Conservation (phyloP, 2,329 filamentous ascomycete genomes). For the Pestalotiopsis sp. region DNA sequence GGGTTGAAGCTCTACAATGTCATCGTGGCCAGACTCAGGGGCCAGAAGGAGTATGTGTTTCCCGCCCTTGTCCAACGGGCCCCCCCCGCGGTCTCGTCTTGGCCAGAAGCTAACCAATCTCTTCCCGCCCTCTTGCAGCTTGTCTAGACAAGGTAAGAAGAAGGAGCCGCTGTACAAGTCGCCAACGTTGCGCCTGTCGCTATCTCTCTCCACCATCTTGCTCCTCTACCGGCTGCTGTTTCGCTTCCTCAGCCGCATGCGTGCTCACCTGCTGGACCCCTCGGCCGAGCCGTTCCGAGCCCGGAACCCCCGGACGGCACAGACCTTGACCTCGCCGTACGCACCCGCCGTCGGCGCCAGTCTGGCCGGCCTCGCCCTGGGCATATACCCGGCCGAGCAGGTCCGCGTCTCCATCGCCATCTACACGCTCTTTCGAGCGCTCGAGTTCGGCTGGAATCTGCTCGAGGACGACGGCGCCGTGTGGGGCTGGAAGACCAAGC, state of each 20-base stretch:
- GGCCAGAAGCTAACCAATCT: background rate
- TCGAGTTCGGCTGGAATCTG: conserved; percentile 87
- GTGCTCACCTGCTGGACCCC: conserved; percentile 77
- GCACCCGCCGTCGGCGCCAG: conserved; percentile 91
- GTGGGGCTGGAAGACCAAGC: conserved; percentile 54
- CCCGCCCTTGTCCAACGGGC: background rate
- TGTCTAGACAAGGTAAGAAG: conserved; percentile 29
- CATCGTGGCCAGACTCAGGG: conserved; percentile 51
- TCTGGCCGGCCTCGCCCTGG: conserved; percentile 81
- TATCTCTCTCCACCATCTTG: conserved; percentile 83
- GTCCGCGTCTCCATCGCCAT: conserved; percentile 78
- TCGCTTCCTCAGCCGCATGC: conserved; percentile 83
- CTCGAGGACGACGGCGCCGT: conserved; percentile 74
- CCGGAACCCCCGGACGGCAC: conserved; percentile 78
- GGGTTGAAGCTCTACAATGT: conserved; percentile 66
- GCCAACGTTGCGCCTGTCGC: conserved; percentile 74
- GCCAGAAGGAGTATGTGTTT: conserved; percentile 45
- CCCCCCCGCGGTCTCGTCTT: background rate
- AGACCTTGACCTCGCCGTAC: conserved; percentile 77
- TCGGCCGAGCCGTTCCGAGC: conserved; percentile 79
- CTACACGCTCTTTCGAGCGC: conserved; percentile 76
- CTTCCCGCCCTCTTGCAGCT: background rate
- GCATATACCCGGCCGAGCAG: conserved; percentile 68
- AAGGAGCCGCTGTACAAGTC: conserved; percentile 65
- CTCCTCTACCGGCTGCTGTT: conserved; percentile 88